Percentiles rank a stretch among this genome's conserved stretches.
Conservation (phyloP, 2,329 filamentous ascomycete species). For the Trichoderma koningii region DNA sequence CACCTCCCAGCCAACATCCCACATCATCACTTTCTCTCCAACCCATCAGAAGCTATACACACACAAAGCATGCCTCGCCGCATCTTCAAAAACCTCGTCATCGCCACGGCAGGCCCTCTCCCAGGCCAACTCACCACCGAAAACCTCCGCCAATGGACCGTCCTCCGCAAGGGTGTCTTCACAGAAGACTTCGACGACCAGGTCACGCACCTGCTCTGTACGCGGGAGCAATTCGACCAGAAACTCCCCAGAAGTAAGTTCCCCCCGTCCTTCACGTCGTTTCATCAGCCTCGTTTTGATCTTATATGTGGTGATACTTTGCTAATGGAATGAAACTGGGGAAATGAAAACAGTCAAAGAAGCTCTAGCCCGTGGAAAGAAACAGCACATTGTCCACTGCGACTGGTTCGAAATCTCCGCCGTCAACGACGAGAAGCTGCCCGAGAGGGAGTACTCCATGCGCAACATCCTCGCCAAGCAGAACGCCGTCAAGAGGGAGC, state of each 20-base stretch:
- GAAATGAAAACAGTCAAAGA: conserved; percentile 39
- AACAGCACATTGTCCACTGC: conserved; percentile 47
- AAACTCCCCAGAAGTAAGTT: conserved; percentile 41
- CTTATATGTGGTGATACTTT: background rate
- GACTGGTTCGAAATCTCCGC: conserved; percentile 58
- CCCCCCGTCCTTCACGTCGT: background rate
- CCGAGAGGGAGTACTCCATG: conserved; percentile 48
- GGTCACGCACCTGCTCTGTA: conserved; percentile 74
- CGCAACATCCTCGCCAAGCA: conserved; percentile 36
- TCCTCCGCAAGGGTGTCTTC: conserved; percentile 62
- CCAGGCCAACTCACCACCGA: conserved; percentile 50
- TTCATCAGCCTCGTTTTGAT: background rate
- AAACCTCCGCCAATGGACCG: conserved; percentile 68
- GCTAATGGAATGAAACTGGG: no score
- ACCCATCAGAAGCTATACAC: background rate
- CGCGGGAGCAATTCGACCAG: conserved; percentile 60
- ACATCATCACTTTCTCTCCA: background rate
- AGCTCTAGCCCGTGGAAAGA: conserved; percentile 41
- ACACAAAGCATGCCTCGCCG: conserved; percentile 36
- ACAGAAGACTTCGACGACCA: conserved; percentile 50
- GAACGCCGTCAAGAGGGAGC: conserved; percentile 39
- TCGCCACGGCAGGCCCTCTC: conserved; percentile 63
- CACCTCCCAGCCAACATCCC: background rate
- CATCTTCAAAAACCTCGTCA: conserved; percentile 55
- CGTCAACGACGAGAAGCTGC: conserved; percentile 37